These are phyloP conservation scores for Gentiana dahurica DNA, from an alignment of 257 asterid genomes.

Conservation along the genomic window DNA sequence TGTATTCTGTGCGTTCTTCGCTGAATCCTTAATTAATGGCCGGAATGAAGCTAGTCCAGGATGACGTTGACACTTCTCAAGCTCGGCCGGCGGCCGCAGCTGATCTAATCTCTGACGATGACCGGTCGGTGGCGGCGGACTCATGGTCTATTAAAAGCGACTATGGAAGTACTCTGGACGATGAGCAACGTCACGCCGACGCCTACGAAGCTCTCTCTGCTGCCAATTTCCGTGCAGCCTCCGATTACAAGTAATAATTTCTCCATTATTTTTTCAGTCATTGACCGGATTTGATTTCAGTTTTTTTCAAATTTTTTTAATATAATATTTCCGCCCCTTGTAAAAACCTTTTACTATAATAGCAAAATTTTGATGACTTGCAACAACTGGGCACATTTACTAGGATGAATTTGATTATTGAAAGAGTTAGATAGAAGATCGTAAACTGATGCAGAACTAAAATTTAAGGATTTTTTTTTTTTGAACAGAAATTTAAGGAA, in stretches of 20 bases:
- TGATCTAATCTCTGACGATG: constrained; percentile 94
- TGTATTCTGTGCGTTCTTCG: constrained; percentile 2
- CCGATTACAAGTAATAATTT: constrained; percentile 63
- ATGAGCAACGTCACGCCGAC: constrained; percentile 96
- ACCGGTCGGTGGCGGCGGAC: constrained; percentile 92
- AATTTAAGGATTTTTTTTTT: too few relatives aligned
- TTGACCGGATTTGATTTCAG: neutral
- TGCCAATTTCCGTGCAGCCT: constrained; percentile 60
- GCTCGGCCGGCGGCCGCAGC: constrained; percentile 50
- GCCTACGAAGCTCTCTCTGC: constrained; percentile 93
- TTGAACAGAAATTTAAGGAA: too few relatives aligned
- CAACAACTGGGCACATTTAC: too few relatives aligned
- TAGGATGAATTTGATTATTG: too few relatives aligned
- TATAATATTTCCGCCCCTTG: too few relatives aligned
- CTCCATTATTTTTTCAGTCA: neutral
- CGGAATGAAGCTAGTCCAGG: constrained; percentile 74
- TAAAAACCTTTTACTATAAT: too few relatives aligned
- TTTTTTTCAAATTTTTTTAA: too few relatives aligned
- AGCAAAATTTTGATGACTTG: too few relatives aligned
- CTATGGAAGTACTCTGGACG: constrained; percentile 97
- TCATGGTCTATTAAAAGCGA: constrained; percentile 99
- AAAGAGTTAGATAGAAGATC: too few relatives aligned
- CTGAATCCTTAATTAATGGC: constrained; percentile 56
- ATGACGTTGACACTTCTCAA: constrained; percentile 66
- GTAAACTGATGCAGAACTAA: too few relatives aligned